Evolutionary conservation across 2,329 filamentous ascomycete genomes (phyloP), one percentile per base, ranked within the genome.

Genomic region (Alternaria burnsii): DNA sequence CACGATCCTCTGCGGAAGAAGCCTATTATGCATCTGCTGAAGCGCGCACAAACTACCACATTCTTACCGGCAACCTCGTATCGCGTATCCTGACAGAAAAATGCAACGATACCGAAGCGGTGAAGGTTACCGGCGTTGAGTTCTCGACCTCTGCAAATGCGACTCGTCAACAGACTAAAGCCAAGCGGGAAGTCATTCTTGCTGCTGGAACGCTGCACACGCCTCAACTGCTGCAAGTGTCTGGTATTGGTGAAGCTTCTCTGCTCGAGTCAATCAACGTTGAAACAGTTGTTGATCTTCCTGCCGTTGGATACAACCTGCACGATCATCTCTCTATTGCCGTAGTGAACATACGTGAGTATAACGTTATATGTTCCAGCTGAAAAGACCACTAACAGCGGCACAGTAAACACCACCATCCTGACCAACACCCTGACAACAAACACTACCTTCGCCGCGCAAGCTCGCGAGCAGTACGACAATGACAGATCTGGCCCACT

Each of bases 191-290:
- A 41, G 70, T 62, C 14, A 67, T 75, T 18, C 38, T 74, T 14
- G 66, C 72, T 16, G 72, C 72, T 50, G 72, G 72, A 20, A 12
- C 69, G 22, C 30, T 75, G 8, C 70, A 72, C 50, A 70, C 70
- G 1, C 71, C 72, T 8, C 71, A 75, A 51, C 46, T 75, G 1
- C 61, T 75, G 11, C 72, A 74, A 32, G 59, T 72, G 1, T 73
- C 70, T 28, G 72, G 72, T 9, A 71, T 75, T n/a, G 72, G 72
- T 28, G 69, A 70, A 30, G 34, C 67, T 18, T 42, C 58, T 8
- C 58, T 69, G 5, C 68, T 74, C 4, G 55, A 59, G 28, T 61
- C 51, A 9, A 69, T 74, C 57, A 64, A 64, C 3, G 66, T 71
- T 3, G 38, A 60, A 3, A 59, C 62, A 3, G 58, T 71, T 14